Percentiles rank a stretch among this genome's conserved stretches.
Evolutionary conservation across 1,284 basidiomycete genomes (phyloP).

Genomic region (Leccinum subrobustum): DNA sequence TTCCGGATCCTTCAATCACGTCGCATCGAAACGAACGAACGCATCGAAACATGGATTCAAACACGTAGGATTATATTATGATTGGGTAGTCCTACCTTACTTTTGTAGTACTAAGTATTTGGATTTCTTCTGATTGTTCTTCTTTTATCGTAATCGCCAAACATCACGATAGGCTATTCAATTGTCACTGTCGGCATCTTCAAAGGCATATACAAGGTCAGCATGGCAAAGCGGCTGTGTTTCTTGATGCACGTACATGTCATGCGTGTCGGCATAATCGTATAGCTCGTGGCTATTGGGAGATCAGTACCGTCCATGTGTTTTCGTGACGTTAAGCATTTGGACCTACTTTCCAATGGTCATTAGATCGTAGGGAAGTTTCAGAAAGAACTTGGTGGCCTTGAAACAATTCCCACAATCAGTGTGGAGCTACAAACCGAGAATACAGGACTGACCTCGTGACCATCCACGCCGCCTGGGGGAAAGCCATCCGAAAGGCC

Average conservation of each 20-base stretch:
- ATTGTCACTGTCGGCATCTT: background rate
- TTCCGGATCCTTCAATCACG: too few relatives aligned
- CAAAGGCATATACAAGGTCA: slow-evolving; percentile 8
- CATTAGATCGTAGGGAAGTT: slow-evolving; percentile 81
- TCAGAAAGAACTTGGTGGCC: slow-evolving; percentile 70
- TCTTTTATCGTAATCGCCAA: background rate
- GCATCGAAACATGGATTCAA: background rate
- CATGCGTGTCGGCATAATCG: slow-evolving; percentile 70
- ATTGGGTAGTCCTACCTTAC: background rate
- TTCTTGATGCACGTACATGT: slow-evolving; percentile 53
- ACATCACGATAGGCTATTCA: background rate
- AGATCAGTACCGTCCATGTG: slow-evolving; percentile 10
- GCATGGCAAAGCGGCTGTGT: background rate
- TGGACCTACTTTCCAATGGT: slow-evolving; percentile 74
- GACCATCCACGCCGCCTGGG: slow-evolving; percentile 69
- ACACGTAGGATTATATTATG: background rate
- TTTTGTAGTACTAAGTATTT: background rate
- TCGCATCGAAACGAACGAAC: background rate
- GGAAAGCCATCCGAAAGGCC: slow-evolving; percentile 74
- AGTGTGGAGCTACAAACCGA: background rate
- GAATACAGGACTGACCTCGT: slow-evolving; percentile 46
- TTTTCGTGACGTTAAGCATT: background rate
- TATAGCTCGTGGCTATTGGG: slow-evolving; percentile 77
- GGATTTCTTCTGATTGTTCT: background rate
- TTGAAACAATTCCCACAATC: slow-evolving; percentile 26